Base-by-base conservation (phyloP, 2,329 filamentous ascomycete genomes). In the Xylaria sp. region DNA sequence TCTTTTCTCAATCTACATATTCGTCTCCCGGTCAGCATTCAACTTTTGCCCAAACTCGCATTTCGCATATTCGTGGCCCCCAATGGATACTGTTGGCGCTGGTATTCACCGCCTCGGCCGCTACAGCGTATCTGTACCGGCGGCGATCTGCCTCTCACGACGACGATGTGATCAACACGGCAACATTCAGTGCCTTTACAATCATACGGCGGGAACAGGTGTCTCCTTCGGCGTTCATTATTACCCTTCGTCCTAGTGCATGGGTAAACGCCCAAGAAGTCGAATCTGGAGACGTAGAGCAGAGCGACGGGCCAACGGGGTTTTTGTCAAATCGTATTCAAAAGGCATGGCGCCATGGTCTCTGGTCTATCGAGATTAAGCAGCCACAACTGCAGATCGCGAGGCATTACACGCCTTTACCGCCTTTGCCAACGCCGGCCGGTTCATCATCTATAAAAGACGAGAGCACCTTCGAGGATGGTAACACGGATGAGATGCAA, bases 311-410 rank as follows among this genome's bases (percentile, higher is more conserved):
- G n/a, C 29, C 25, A 27, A 11, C 17, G 5, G 61, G 59, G 17
- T 64, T 60, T 60, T 3, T 58, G 3, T 68, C 68, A 20, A 39
- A 9, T n/a, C 67, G 69, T 42, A 61, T 79, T 64, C 73, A 77
- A 4, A 72, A 80, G 11, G 83, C 83, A 27, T 90, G 88, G 87
- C 79, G 79, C 49, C 83, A 87, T 63, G 91, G 92, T 4, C 85
- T 96, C 47, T 97, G 93, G 91, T 94, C 91, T 69, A 90, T 98
- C 38, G 92, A 97, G 81, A 89, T 97, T 76, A 97, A 97, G 81
- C 96, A 98, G 81, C 96, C 96, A 1, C 90, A 97, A 77, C 81
- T 98, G 64, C 94, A 97, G 80, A 97, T 99, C 73, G 92, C 93
- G 49, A 84, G 96, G 68, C 90, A 93, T 65, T 99, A 99, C 79